Evolutionary conservation across 2,329 filamentous ascomycete species (phyloP).

Genomic region (Paracoccidioides brasiliensis): DNA sequence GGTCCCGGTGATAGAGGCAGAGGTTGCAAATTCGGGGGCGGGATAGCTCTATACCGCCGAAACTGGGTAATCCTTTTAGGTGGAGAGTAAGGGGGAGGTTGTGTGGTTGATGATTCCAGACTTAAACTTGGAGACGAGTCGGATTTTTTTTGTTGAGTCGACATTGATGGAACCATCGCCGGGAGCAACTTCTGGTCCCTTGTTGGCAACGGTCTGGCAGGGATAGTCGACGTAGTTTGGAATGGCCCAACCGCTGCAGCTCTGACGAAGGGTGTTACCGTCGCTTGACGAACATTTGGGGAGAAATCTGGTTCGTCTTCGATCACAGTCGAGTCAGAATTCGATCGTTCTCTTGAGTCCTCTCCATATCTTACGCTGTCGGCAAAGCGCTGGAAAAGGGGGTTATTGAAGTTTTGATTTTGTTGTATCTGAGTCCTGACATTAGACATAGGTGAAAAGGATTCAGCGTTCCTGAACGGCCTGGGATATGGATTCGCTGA

Average conservation of each 20-base stretch:
- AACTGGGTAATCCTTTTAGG: conserved; percentile 3
- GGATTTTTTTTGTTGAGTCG: not conserved
- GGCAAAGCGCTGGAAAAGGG: conserved; percentile 15
- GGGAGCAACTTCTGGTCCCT: not conserved
- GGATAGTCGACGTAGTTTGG: not conserved
- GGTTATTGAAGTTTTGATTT: conserved; percentile 9
- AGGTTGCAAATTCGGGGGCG: conserved; percentile 43
- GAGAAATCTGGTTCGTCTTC: conserved; percentile 20
- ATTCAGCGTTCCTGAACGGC: not conserved
- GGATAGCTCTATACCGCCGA: conserved; percentile 42
- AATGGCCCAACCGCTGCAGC: conserved; percentile 4
- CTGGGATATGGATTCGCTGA: not conserved
- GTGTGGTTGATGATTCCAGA: conserved; percentile 22
- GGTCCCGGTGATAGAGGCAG: conserved; percentile 48
- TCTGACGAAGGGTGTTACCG: conserved; percentile 16
- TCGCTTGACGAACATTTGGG: conserved; percentile 19
- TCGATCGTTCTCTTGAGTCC: conserved; percentile 8
- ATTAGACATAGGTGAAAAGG: not conserved
- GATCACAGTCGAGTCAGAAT: conserved; percentile 16
- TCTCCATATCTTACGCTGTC: conserved; percentile 8
- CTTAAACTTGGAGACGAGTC: conserved; percentile 7
- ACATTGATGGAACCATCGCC: not conserved
- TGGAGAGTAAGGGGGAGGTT: conserved; percentile 44
- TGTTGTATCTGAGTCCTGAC: not conserved
- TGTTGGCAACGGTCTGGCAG: not conserved